phyloP scores from a whole-genome alignment of 2,329 filamentous ascomycete genomes.

The Septoria linicola region DNA sequence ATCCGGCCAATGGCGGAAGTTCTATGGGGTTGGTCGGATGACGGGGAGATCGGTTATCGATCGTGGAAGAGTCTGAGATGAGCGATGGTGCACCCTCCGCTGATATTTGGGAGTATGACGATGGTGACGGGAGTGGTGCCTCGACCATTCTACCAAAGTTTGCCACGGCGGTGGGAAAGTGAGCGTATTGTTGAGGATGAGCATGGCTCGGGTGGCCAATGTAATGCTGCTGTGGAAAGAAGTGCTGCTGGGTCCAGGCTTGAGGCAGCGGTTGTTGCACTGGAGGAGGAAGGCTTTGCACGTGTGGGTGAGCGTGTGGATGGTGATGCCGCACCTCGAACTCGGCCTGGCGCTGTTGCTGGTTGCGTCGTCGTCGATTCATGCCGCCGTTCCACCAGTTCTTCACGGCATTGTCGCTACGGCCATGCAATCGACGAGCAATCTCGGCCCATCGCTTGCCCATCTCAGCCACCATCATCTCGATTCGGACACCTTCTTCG shows the following conservation, averaged over 20 bases:
- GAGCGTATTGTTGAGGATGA: slow-evolving; percentile 35
- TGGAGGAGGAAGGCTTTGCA: slow-evolving; percentile 27
- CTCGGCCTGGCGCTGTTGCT: slow-evolving; percentile 39
- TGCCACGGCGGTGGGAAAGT: slow-evolving; percentile 33
- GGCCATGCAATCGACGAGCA: slow-evolving; percentile 73
- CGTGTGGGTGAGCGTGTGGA: slow-evolving; percentile 27
- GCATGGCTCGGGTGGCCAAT: slow-evolving; percentile 25
- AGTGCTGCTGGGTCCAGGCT: slow-evolving; percentile 25
- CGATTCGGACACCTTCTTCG: slow-evolving; percentile 71
- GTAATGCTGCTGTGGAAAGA: slow-evolving; percentile 30
- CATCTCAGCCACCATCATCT: slow-evolving; percentile 71
- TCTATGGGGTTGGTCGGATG: slow-evolving; percentile 46
- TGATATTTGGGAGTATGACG: slow-evolving; percentile 62
- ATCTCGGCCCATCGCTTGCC: slow-evolving; percentile 95
- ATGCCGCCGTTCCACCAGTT: slow-evolving; percentile 97
- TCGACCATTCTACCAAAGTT: slow-evolving; percentile 45
- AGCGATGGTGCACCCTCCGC: slow-evolving; percentile 65
- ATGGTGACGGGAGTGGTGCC: slow-evolving; percentile 62
- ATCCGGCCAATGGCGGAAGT: slow-evolving; percentile 40
- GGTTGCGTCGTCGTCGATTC: slow-evolving; percentile 65
- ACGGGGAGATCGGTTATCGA: slow-evolving; percentile 47
- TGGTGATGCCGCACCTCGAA: slow-evolving; percentile 35
- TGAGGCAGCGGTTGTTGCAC: slow-evolving; percentile 32
- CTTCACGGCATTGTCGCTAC: slow-evolving; percentile 94
- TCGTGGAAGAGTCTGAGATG: slow-evolving; percentile 62